These are phyloP conservation scores for Balansia obtecta DNA, from an alignment of 2,329 filamentous ascomycete species.

Conservation along the genomic window DNA sequence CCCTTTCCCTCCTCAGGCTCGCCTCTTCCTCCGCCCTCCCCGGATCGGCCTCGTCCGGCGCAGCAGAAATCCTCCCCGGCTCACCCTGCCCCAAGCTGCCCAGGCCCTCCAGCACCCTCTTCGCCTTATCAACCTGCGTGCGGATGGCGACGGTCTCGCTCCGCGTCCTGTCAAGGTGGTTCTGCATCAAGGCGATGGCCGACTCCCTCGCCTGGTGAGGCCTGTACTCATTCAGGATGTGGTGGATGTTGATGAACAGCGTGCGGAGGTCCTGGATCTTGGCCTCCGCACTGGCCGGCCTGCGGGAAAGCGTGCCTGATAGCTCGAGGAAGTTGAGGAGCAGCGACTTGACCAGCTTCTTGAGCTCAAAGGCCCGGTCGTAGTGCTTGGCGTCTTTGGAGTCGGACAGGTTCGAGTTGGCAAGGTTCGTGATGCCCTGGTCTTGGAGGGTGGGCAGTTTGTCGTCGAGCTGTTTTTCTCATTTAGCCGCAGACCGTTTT, in stretches of 20 bases:
- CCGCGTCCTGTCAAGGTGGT: slow-evolving; percentile 59
- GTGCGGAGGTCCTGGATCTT: slow-evolving; percentile 72
- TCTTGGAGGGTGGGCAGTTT: slow-evolving; percentile 55
- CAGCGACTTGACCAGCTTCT: slow-evolving; percentile 70
- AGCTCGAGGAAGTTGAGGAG: slow-evolving; percentile 85
- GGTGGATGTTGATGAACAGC: slow-evolving; percentile 82
- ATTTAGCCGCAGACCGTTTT: neutral
- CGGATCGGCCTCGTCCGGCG: slow-evolving; percentile 7
- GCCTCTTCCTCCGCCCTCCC: slow-evolving; percentile 8
- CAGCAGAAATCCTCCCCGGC: neutral
- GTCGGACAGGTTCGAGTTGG: slow-evolving; percentile 23
- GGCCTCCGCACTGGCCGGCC: slow-evolving; percentile 39
- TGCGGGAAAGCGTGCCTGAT: slow-evolving; percentile 35
- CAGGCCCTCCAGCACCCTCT: slow-evolving; percentile 58
- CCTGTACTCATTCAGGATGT: slow-evolving; percentile 85
- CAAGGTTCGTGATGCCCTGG: slow-evolving; percentile 57
- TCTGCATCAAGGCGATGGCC: slow-evolving; percentile 77
- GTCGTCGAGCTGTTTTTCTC: slow-evolving; percentile 46
- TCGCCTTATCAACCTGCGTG: slow-evolving; percentile 58
- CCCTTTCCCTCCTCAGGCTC: slow-evolving; percentile 16
- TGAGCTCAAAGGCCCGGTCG: slow-evolving; percentile 55
- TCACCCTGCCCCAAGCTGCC: slow-evolving; percentile 31
- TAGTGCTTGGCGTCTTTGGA: slow-evolving; percentile 42
- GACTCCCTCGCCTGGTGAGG: slow-evolving; percentile 87
- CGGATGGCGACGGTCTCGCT: slow-evolving; percentile 61